These are phyloP conservation scores for Triticum turgidum DNA, from an alignment of 176 grass and related monocot species.

Conservation along the genomic window DNA sequence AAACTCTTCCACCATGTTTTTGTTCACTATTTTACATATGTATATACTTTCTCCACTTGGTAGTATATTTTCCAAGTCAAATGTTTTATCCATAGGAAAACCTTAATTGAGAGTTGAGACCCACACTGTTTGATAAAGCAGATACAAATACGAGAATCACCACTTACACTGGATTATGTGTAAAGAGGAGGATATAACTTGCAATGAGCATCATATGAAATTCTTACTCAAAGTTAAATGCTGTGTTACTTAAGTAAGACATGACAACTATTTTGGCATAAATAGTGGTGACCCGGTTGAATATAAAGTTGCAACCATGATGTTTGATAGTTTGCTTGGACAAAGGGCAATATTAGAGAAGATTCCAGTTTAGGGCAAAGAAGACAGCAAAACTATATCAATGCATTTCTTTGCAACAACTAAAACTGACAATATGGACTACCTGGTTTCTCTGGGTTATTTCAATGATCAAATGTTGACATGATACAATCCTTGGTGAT, in stretches of 20 bases:
- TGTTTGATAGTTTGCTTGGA: neutral
- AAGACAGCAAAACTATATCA: neutral
- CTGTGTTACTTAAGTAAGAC: neutral
- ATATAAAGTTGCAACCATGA: neutral
- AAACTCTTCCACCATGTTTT: constrained; percentile 12
- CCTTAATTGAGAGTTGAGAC: neutral
- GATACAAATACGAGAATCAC: neutral
- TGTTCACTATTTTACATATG: neutral
- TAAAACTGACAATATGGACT: neutral
- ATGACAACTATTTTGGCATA: neutral
- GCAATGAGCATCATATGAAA: neutral
- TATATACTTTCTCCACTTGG: neutral
- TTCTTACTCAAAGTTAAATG: neutral
- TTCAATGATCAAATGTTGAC: neutral
- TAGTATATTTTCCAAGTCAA: neutral
- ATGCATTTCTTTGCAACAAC: neutral
- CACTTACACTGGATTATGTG: neutral
- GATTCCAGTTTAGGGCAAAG: constrained; percentile 10
- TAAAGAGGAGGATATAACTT: neutral
- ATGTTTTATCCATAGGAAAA: neutral
- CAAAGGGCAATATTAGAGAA: neutral
- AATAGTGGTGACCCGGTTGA: neutral
- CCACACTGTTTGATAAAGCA: constrained; percentile 15
- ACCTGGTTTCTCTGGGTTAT: neutral
- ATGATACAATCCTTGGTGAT: neutral